Percentiles rank a stretch among this genome's conserved stretches.
These are phyloP conservation scores for Vanderwaltozyma polyspora DNA, from an alignment of 805 yeast species.

Conservation along the genomic window DNA sequence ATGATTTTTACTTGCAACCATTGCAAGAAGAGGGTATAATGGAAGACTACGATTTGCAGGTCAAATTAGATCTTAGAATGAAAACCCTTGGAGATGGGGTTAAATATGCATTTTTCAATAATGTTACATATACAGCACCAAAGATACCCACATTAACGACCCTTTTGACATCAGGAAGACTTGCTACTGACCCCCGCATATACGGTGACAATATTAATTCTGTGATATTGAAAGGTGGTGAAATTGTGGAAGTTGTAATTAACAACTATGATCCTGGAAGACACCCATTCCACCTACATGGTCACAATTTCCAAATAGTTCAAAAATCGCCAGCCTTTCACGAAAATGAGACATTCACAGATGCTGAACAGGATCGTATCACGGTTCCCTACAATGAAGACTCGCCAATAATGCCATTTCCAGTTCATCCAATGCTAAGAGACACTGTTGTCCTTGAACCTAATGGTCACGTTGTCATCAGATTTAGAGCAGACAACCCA, in stretches of 20 bases:
- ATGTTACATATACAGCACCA: conserved; percentile 52
- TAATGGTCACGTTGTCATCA: conserved; percentile 71
- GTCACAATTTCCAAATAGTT: conserved; percentile 57
- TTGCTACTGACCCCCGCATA: conserved; percentile 45
- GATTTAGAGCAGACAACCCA: conserved; percentile 89
- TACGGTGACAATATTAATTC: conserved; percentile 67
- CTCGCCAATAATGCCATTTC: conserved; percentile 29
- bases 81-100: conserved; percentile 62
- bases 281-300: conserved; percentile 73
- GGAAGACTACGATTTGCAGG: conserved; percentile 51
- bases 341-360: conserved; percentile 31
- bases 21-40: conserved; percentile 37
- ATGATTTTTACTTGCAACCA: conserved; percentile 30
- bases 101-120: conserved; percentile 67
- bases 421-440: conserved; percentile 72
- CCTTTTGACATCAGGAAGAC: conserved; percentile 48
- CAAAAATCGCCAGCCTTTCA: conserved; percentile 40
- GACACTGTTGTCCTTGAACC: conserved; percentile 74
- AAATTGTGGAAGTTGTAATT: conserved; percentile 62
- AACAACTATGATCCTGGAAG: conserved; percentile 73
- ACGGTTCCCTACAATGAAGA: conserved; percentile 46
- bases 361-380: conserved; percentile 15
- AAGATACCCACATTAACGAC: conserved; percentile 61
- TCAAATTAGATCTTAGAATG: conserved; percentile 51
- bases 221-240: conserved; percentile 46